Evolutionary conservation across 331 rosid genomes (phyloP), one percentile per base, ranked within the genome.

Genomic region (Rosa hybrid): DNA sequence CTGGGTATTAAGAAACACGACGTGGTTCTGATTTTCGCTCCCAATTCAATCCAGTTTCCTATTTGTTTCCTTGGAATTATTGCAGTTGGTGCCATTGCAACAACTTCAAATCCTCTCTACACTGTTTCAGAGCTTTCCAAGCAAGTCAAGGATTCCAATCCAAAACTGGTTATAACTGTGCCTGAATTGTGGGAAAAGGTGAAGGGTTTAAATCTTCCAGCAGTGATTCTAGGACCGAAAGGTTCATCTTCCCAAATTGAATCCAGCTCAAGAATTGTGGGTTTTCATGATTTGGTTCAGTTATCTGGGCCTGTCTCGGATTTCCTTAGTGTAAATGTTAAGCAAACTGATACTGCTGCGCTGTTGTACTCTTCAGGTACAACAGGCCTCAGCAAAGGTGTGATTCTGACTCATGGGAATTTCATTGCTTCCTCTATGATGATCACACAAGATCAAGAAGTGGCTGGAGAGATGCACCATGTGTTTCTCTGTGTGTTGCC

Each of bases 281-380:
- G 65, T 57, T 90, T 90, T 72, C 63, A 89, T 7, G 93, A 80
- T 38, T 80, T 94, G 68, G 2, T 89, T 1, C 56, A 71, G 39
- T 82, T 80, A 68, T 84, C 80, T 1, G 87, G 86, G 38, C 72
- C 87, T 7, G 86, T 12, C 0, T 80, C 90, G 5, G 91, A 89
- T 14, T 88, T 94, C 1, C 97, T 94, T 8, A 2, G 17, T 0
- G 70, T n/a, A 0, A 30, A 57, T 0, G 38, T 92, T 2, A 84
- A 79, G 57, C 98, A 87, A 77, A 86, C 42, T 8, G 98, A 94
- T n/a, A 89, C 93, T 8, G 98, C 97, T 45, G 90, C 71, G 63
- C 84, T 94, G 39, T 56, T 94, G 80, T 94, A 94, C 80, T 94
- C 98, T 0, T 94, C 97, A 0, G 98, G 98, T 0, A 94, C 98